phyloP scores from a whole-genome alignment of 2,329 filamentous ascomycete species.

The Grosmannia serpens region DNA sequence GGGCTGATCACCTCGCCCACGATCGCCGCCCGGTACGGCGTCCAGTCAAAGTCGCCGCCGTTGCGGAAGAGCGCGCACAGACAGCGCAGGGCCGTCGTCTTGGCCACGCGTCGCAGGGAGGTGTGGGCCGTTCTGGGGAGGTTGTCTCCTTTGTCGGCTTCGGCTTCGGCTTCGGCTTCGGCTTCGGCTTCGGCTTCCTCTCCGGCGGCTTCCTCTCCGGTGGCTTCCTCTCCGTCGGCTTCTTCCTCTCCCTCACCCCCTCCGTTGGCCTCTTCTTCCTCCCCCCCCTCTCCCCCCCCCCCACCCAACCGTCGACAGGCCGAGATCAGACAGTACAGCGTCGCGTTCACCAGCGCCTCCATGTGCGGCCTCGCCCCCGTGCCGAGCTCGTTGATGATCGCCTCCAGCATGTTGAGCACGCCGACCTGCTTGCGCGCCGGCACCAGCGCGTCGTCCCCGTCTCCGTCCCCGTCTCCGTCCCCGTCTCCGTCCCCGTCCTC shows the following conservation, averaged over 20 bases:
- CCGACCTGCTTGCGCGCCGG: constrained; percentile 73
- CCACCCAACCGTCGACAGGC: constrained; percentile 55
- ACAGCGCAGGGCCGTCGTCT: constrained; percentile 70
- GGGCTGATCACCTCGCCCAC: constrained; percentile 66
- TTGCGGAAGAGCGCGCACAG: constrained; percentile 68
- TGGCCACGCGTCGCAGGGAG: constrained; percentile 54
- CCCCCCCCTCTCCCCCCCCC: too few species aligned
- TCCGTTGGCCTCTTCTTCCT: too few species aligned
- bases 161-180: constrained; percentile 17
- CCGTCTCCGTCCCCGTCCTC: too few species aligned
- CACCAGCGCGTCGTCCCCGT: constrained; percentile 27
- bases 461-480: not conserved
- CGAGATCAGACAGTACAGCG: constrained; percentile 70
- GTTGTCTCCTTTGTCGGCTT: constrained; percentile 20
- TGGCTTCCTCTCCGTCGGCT: constrained; percentile 20
- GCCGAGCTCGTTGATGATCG: constrained; percentile 76
- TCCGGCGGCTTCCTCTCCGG: too few species aligned
- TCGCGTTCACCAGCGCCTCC: constrained; percentile 57
- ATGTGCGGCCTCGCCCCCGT: constrained; percentile 59
- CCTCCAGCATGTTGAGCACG: constrained; percentile 81
- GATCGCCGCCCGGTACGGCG: constrained; percentile 56
- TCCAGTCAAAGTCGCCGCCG: constrained; percentile 58
- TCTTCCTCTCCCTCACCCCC: constrained; percentile 13
- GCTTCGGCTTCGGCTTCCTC: too few species aligned
- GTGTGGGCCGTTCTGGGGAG: too few species aligned